These are phyloP conservation scores for Bruguiera parviflora DNA, from an alignment of 345 rosid species.

Conservation along the genomic window DNA sequence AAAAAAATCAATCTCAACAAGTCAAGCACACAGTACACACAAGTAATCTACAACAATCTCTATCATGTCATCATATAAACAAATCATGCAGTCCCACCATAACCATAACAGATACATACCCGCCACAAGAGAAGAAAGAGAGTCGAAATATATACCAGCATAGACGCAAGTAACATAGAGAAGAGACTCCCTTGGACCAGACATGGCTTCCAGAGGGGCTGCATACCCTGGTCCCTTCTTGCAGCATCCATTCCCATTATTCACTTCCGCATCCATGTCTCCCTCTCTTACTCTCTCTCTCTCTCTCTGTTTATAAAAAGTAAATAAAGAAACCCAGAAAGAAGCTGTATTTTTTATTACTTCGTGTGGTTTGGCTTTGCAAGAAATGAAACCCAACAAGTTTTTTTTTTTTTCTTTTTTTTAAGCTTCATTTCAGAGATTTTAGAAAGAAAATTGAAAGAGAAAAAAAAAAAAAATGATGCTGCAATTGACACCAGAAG, in stretches of 20 bases:
- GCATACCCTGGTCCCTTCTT: slow-evolving; percentile 77
- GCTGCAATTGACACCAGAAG: too few relatives aligned
- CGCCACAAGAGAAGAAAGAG: not conserved
- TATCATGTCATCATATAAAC: not conserved
- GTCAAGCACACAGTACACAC: not conserved
- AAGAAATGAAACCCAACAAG: too few relatives aligned
- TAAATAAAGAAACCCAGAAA: too few relatives aligned
- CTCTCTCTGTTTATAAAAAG: too few relatives aligned
- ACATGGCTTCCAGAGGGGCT: slow-evolving; percentile 79
- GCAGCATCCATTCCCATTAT: slow-evolving; percentile 45
- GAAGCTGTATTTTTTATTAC: too few relatives aligned
- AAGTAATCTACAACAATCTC: not conserved
- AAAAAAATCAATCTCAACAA: not conserved
- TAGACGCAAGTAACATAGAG: slow-evolving; percentile 84
- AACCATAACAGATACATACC: not conserved
- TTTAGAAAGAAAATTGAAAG: too few relatives aligned
- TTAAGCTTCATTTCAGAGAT: too few relatives aligned
- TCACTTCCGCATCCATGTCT: not conserved
- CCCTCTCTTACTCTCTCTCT: too few relatives aligned
- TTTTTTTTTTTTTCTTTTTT: too few relatives aligned
- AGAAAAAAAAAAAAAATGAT: too few relatives aligned
- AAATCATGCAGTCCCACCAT: not conserved
- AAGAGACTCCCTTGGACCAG: slow-evolving; percentile 72
- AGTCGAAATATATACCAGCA: slow-evolving; percentile 38
- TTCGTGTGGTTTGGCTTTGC: too few relatives aligned